A percentile compares a stretch with the other conserved stretches of the same genome.
These are phyloP conservation scores for Strobilomyces confusus DNA, from an alignment of 768 basidiomycete genomes.

Conservation along the genomic window DNA sequence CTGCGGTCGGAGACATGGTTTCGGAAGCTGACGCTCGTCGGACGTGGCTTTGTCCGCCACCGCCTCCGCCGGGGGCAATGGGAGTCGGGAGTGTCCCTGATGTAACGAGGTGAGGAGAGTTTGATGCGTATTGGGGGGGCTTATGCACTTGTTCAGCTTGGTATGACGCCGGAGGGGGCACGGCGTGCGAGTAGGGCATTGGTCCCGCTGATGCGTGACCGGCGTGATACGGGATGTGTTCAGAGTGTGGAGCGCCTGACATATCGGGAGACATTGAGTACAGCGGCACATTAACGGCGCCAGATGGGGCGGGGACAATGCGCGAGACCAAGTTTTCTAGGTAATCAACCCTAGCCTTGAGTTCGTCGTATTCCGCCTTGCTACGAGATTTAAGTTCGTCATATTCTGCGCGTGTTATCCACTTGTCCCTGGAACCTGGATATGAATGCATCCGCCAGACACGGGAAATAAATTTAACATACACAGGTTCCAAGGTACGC, in stretches of 20 bases:
- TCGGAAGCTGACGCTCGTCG: constrained; percentile 31
- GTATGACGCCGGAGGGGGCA: constrained; percentile 24
- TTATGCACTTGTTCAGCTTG: constrained; percentile 22
- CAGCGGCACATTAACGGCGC: constrained; percentile 27
- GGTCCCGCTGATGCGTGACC: constrained; percentile 26
- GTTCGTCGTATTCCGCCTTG: constrained; percentile 42
- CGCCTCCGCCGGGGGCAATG: constrained; percentile 12
- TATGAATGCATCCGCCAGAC: constrained; percentile 9
- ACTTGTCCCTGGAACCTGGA: constrained; percentile 58
- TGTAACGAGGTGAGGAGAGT: constrained; percentile 26
- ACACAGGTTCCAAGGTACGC: constrained; percentile 81
- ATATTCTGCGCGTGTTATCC: constrained; percentile 72
- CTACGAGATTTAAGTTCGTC: constrained; percentile 64
- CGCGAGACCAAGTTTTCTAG: constrained; percentile 54
- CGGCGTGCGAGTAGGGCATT: constrained; percentile 21
- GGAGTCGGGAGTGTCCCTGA: constrained; percentile 19
- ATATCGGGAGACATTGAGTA: constrained; percentile 31
- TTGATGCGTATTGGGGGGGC: constrained; percentile 26
- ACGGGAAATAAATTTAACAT: constrained; percentile 30
- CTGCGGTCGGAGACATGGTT: constrained; percentile 27
- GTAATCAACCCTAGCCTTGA: constrained; percentile 59
- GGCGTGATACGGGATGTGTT: constrained; percentile 26
- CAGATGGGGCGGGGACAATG: constrained; percentile 28
- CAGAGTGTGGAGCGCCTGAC: constrained; percentile 24
- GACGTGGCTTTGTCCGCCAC: constrained; percentile 20